Percentiles rank a stretch among this genome's conserved stretches.
Evolutionary conservation across 805 yeast genomes (phyloP).

Genomic region (Pichia membranifaciens): DNA sequence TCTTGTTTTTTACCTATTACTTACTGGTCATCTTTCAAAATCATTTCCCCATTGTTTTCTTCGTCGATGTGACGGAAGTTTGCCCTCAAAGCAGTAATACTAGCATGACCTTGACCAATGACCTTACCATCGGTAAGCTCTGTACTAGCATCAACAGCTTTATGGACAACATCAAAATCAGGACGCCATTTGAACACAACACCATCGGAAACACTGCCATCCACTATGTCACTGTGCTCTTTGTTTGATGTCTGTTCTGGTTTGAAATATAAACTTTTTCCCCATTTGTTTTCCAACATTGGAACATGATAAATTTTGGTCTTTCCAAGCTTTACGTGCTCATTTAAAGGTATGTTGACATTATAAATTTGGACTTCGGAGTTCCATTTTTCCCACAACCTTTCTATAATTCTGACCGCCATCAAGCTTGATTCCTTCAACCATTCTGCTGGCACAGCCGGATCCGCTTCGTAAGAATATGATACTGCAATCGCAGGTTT

Average conservation of each 20-base stretch:
- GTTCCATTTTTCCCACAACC: constrained; percentile 57
- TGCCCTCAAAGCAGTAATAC: constrained; percentile 70
- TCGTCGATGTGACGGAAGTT: constrained; percentile 52
- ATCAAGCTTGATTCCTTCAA: constrained; percentile 62
- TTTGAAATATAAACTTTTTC: constrained; percentile 24
- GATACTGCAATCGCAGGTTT: constrained; percentile 75
- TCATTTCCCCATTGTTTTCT: constrained; percentile 49
- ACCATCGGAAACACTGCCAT: constrained; percentile 36
- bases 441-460: constrained; percentile 41
- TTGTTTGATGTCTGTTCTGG: constrained; percentile 15
- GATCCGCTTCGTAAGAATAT: constrained; percentile 63
- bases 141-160: constrained; percentile 38
- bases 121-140: constrained; percentile 65
- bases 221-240: constrained; percentile 40
- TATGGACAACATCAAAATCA: constrained; percentile 62
- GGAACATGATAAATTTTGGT: constrained; percentile 72
- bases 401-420: constrained; percentile 56
- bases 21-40: constrained; percentile 24
- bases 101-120: constrained; percentile 54
- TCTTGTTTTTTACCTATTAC: neutral
- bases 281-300: constrained; percentile 79
- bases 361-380: constrained; percentile 62
- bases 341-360: constrained; percentile 77
- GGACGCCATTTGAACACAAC: constrained; percentile 78
- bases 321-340: constrained; percentile 40